A percentile compares a stretch with the other conserved stretches of the same genome.
These are phyloP conservation scores for Sphagnum contortum DNA, from an alignment of 225 moss, liverwort and hornwort species.

Conservation along the genomic window DNA sequence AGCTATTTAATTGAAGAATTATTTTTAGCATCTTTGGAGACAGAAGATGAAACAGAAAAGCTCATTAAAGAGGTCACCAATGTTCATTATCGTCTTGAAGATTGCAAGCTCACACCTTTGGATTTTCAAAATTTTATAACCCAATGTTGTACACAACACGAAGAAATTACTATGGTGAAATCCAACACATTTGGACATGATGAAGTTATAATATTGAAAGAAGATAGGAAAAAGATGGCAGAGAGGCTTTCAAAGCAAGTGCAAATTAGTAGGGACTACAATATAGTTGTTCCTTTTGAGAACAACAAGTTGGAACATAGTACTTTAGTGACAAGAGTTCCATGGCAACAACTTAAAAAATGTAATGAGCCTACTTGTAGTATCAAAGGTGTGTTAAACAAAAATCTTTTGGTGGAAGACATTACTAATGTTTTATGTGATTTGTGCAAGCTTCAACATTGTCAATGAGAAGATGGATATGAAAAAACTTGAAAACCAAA, in stretches of 20 bases:
- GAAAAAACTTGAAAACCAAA: too few species aligned
- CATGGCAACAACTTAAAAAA: background rate
- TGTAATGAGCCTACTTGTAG: background rate
- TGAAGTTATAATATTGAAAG: background rate
- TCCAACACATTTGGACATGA: background rate
- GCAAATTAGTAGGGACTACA: background rate
- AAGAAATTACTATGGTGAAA: rapidly evolving
- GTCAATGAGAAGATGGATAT: too few species aligned
- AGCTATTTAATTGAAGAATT: background rate
- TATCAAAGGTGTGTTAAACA: background rate
- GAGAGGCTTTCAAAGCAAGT: background rate
- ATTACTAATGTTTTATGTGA: background rate
- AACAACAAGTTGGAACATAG: too few species aligned
- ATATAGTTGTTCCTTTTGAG: too few species aligned
- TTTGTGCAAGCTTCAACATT: too few species aligned
- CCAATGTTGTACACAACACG: background rate
- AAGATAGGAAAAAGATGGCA: background rate
- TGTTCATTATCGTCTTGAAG: background rate
- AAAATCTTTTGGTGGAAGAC: background rate
- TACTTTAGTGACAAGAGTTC: too few species aligned
- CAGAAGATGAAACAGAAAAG: background rate
- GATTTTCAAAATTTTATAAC: background rate
- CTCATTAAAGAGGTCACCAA: background rate
- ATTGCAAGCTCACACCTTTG: background rate
- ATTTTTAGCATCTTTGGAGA: background rate